Evolutionary conservation across 345 rosid species (phyloP).

Genomic region (Excoecaria agallocha): DNA sequence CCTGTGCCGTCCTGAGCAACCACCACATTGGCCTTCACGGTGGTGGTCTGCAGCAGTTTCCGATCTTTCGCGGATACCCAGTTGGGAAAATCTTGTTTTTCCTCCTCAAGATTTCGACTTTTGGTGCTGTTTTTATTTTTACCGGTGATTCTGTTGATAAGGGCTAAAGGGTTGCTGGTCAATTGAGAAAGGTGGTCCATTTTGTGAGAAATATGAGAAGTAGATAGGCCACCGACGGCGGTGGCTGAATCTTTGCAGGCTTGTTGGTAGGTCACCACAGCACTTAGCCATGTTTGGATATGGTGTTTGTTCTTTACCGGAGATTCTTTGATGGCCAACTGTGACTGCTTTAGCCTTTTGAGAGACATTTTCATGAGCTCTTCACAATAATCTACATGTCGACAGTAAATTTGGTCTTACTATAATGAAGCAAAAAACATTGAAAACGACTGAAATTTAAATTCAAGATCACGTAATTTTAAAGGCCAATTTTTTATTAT

Average conservation of each 20-base stretch:
- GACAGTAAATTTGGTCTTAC: background rate
- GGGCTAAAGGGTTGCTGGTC: conserved; percentile 59
- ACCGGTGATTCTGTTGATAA: conserved; percentile 35
- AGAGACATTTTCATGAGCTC: conserved; percentile 52
- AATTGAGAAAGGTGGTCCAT: conserved; percentile 61
- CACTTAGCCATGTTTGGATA: conserved; percentile 76
- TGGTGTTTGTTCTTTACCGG: conserved; percentile 42
- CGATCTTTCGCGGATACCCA: conserved; percentile 58
- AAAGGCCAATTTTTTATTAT: background rate
- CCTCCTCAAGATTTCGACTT: conserved; percentile 13
- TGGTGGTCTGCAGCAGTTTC: conserved; percentile 36
- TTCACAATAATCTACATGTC: conserved; percentile 47
- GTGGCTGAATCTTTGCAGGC: conserved; percentile 60
- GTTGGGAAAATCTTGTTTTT: conserved; percentile 31
- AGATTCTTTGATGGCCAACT: conserved; percentile 39
- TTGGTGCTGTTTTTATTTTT: conserved; percentile 1
- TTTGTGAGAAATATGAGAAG: conserved; percentile 38
- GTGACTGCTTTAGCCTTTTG: conserved; percentile 49
- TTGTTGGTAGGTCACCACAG: conserved; percentile 69
- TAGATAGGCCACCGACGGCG: conserved; percentile 17
- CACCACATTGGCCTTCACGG: conserved; percentile 44
- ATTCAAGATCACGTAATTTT: background rate
- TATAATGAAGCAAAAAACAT: background rate
- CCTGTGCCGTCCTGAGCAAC: conserved; percentile 89
- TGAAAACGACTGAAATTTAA: too few relatives aligned